These are phyloP conservation scores for Ogataea hybrid DNA, from an alignment of 1,139 yeast genomes.

Conservation along the genomic window DNA sequence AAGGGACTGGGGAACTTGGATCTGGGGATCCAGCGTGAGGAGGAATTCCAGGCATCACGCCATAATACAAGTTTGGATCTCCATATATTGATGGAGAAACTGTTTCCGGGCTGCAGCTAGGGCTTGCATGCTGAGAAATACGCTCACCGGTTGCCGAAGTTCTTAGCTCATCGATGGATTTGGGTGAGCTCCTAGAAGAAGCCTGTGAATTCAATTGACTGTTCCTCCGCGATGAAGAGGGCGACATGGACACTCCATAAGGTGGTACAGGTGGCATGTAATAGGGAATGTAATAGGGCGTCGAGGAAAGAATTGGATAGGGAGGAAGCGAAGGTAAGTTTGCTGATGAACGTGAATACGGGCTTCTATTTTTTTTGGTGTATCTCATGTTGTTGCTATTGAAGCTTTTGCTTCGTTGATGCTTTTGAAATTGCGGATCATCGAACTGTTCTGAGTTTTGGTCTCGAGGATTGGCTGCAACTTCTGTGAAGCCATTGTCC, in stretches of 20 bases:
- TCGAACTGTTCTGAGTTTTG: neutral
- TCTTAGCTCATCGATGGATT: conserved; percentile 3
- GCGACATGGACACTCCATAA: conserved; percentile 6
- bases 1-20: conserved; percentile 15
- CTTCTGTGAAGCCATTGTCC: conserved; percentile 5
- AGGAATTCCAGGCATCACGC: conserved; percentile 8
- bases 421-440: conserved; percentile 1
- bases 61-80: conserved; percentile 17
- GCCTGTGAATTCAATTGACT: conserved; percentile 14
- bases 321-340: conserved; percentile 13
- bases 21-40: conserved; percentile 13
- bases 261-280: conserved; percentile 16
- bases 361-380: conserved; percentile 13
- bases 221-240: conserved; percentile 12
- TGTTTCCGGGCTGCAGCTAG: conserved; percentile 1
- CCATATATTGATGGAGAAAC: conserved; percentile 17
- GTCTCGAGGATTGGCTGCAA: neutral
- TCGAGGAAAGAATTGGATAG: conserved; percentile 14
- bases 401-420: conserved; percentile 9
- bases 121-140: neutral
- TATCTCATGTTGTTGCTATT: conserved; percentile 8
- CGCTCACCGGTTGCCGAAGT: too few species aligned
- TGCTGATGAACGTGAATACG: conserved; percentile 11
- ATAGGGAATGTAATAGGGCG: conserved; percentile 20
- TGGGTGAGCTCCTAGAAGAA: conserved; percentile 17